Base-by-base conservation (phyloP, 164 flowering plant genomes). In the Taxillus chinensis region DNA sequence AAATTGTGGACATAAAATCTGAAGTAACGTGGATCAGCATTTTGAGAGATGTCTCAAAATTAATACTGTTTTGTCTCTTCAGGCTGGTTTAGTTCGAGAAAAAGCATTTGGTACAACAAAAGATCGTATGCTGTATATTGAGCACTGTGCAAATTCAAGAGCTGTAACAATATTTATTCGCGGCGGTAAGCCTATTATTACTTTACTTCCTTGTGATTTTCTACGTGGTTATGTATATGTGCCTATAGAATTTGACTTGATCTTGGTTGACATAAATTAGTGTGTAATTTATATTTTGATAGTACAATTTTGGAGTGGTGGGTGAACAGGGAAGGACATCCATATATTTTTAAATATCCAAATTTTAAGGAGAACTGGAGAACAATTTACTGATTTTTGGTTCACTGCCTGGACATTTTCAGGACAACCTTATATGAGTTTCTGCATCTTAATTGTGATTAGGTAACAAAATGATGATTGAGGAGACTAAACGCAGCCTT, bases 391-490 rank as follows among this genome's bases (percentile, higher is more conserved):
- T 2, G 27, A 0, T 27, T 27, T 27, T 27, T 27, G 27, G 27
- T 27, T 27, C 27, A 27, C 27, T 27, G 27, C 14, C 27, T 17
- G 60, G 42, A 56, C 15, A 4, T 13, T 43, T 67, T 45, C 51
- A 8, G 58, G 58, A 46, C 46, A 16, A 39, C 66, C 55, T 69
- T 46, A 66, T 60, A 4, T 37, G 43, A 42, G 49, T 15, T 59
- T 56, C 9, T 75, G 68, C 37, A 52, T 8, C 40, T 61, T 71
- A 45, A 2, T 71, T 39, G 59, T 67, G 46, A 69, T 61, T 67
- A 95, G 99, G 99, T 71, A 95, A 95, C 86, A 95, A 95, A 77
- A 95, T 95, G 99, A 89, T 95, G 78, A 86, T 95, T 60, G 99
- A 95, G 76, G 99, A 95, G 78, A 95, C 99, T 16, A 95, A 95